These are phyloP conservation scores for Eremothecium gossypii DNA, from an alignment of 1,139 yeast genomes.

Conservation along the genomic window DNA sequence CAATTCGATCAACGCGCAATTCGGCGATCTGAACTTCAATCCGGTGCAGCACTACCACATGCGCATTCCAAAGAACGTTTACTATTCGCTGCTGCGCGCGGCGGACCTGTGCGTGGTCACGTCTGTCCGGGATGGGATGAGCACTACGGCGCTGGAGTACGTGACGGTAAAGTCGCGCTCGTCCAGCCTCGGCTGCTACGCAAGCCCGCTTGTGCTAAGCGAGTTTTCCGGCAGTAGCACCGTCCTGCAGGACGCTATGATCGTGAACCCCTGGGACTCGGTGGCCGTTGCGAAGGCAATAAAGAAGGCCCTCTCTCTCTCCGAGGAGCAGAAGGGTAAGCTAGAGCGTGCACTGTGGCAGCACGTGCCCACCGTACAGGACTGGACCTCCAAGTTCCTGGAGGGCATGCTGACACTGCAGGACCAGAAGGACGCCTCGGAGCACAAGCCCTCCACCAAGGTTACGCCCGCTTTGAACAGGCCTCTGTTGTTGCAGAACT, in stretches of 20 bases:
- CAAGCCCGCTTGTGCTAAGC: constrained; percentile 72
- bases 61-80: constrained; percentile 82
- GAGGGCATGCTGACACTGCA: constrained; percentile 14
- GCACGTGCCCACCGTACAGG: constrained; percentile 68
- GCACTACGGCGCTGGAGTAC: constrained; percentile 86
- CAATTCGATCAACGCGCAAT: constrained; percentile 69
- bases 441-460: constrained; percentile 25
- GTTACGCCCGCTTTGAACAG: constrained; percentile 79
- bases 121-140: constrained; percentile 92
- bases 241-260: constrained; percentile 65
- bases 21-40: constrained; percentile 68
- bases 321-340: constrained; percentile 34
- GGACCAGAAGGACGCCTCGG: constrained; percentile 17
- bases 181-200: constrained; percentile 24
- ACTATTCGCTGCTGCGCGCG: constrained; percentile 73
- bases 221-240: constrained; percentile 93
- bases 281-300: constrained; percentile 86
- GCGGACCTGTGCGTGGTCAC: constrained; percentile 89
- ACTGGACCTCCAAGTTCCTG: constrained; percentile 67
- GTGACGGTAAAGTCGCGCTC: constrained; percentile 75
- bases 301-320: constrained; percentile 52
- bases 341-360: constrained; percentile 48
- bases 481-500: constrained; percentile 53
- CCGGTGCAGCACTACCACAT: constrained; percentile 90
- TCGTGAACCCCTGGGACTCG: constrained; percentile 95